Percentiles rank a stretch among this genome's conserved stretches.
Evolutionary conservation across 2,329 filamentous ascomycete genomes (phyloP).

Genomic region (Pezicula carpinea): DNA sequence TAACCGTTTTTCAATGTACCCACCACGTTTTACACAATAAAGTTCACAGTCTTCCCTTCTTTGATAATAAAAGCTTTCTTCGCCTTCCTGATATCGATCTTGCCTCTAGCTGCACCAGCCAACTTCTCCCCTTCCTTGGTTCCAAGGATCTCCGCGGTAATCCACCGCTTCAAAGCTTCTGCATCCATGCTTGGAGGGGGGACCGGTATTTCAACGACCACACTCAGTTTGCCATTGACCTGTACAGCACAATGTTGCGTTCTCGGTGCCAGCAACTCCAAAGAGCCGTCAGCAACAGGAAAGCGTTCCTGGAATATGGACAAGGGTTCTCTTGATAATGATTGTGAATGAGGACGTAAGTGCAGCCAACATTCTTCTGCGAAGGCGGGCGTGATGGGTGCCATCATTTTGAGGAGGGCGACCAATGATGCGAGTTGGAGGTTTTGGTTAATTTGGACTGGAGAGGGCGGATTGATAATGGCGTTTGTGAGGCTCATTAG

Average conservation of each 20-base stretch:
- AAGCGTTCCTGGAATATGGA: constrained; percentile 48
- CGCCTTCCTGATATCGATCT: constrained; percentile 43
- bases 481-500: constrained; percentile 77
- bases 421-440: constrained; percentile 37
- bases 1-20: too few relatives aligned
- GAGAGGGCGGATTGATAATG: constrained; percentile 41
- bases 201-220: constrained; percentile 59
- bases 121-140: constrained; percentile 53
- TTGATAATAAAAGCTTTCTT: constrained; percentile 63
- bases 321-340: constrained; percentile 7
- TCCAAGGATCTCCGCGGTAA: constrained; percentile 55
- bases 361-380: constrained; percentile 77
- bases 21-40: constrained; percentile 46
- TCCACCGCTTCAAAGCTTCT: constrained; percentile 50
- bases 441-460: background rate
- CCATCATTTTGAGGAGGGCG: constrained; percentile 65
- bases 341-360: constrained; percentile 32
- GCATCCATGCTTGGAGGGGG: constrained; percentile 37
- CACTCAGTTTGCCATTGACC: constrained; percentile 73
- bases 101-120: constrained; percentile 36
- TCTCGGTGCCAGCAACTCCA: constrained; percentile 44
- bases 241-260: constrained; percentile 62
- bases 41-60: constrained; percentile 67
- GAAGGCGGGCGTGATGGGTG: constrained; percentile 75
- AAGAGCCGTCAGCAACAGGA: constrained; percentile 50